Evolutionary conservation across 2,329 filamentous ascomycete species (phyloP).

Genomic region (Fusarium floridanum): DNA sequence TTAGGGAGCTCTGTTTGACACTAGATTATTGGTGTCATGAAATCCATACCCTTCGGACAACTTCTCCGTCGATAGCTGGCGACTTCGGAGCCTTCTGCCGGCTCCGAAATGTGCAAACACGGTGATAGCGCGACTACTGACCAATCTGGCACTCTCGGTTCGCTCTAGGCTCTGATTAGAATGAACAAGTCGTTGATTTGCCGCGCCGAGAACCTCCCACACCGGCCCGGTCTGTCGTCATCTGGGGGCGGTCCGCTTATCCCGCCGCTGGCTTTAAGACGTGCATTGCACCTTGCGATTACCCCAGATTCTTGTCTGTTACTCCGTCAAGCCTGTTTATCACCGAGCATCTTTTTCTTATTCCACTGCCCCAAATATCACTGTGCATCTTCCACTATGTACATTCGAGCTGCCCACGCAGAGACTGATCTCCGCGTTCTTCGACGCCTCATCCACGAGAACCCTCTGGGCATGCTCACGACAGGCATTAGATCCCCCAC

Average conservation of each 20-base stretch:
- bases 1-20: neutral
- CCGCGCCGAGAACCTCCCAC: neutral
- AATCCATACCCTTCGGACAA: neutral
- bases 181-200: slow-evolving; percentile 24
- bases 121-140: neutral
- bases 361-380: too few species aligned
- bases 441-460: slow-evolving; percentile 67
- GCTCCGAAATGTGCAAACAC: neutral
- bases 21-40: neutral
- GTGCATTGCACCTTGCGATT: neutral
- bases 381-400: slow-evolving; percentile 15
- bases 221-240: slow-evolving; percentile 27
- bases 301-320: neutral
- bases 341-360: neutral
- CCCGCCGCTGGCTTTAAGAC: slow-evolving; percentile 28
- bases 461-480: slow-evolving; percentile 73
- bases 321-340: neutral
- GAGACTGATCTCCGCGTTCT: slow-evolving; percentile 64
- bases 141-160: neutral
- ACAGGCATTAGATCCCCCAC: slow-evolving; percentile 67
- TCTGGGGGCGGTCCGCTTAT: slow-evolving; percentile 20
- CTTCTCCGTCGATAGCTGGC: neutral
- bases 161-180: slow-evolving; percentile 4
- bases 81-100: neutral
- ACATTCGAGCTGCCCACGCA: slow-evolving; percentile 56